Base-by-base conservation (phyloP, 345 rosid genomes). In the Citrus australasica region DNA sequence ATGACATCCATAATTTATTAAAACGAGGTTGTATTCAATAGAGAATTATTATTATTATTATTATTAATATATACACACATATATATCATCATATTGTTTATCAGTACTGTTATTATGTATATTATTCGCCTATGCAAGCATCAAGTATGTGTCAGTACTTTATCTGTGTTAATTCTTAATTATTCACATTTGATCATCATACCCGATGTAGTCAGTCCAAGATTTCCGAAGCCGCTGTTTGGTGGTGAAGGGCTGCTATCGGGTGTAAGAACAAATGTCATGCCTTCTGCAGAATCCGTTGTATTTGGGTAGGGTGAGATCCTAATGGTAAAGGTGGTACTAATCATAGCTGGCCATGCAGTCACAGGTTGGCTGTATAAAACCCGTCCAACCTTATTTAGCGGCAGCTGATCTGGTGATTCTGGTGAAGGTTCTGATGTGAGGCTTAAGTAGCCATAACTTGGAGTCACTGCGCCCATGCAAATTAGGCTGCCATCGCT, bases 291-390 rank as follows among this genome's bases (percentile, higher is more conserved):
- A 4, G 80, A 67, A 59, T 0, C 30, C 0, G 16, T 76, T 21
- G 69, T n/a, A 75, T 83, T 63, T 63, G 6, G 22, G 67, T 63
- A 63, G 1, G 21, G 7, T 1, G 80, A 71, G 40, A 85, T 82
- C 65, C 75, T 83, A 3, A 87, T 28, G 0, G 90, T 87, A 72
- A 83, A 85, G 9, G 58, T 73, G 51, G 88, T 82, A 11, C 75
- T 61, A 77, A 87, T 67, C 16, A 53, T 9, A 19, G 86, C 82
- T 10, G 86, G 85, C 86, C 86, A 87, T 35, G 82, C 86, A 4
- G 56, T 13, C 35, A 85, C 84, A 25, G 77, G 81, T 0, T 30
- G 82, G 30, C 46, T 35, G 73, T 42, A 83, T 7, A 85, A 69
- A 69, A 84, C 87, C 25, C 83, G 81, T 9, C 88, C 86, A 14